phyloP scores from a whole-genome alignment of 441 rosid species.

The Populus tomentosa region DNA sequence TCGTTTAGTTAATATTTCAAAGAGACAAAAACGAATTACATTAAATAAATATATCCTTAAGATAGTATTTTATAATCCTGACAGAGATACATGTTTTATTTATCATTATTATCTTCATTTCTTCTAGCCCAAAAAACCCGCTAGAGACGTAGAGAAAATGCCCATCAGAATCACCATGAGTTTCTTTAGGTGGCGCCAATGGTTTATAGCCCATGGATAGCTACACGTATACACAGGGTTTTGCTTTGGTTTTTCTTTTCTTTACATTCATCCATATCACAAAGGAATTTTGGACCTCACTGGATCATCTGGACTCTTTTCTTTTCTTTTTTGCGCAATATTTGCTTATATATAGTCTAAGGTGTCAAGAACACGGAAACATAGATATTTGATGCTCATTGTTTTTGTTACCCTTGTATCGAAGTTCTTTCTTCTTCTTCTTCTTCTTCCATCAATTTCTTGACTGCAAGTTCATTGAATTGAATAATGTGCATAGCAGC shows the following conservation, averaged over 20 bases:
- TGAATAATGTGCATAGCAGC: conserved; percentile 60
- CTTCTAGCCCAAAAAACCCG: no score
- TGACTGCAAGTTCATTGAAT: neutral
- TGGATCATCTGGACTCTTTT: neutral
- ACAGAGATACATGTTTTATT: no score
- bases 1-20: no score
- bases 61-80: no score
- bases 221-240: neutral
- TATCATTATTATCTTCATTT: no score
- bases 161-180: neutral
- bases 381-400: neutral
- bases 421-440: neutral
- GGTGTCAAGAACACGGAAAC: neutral
- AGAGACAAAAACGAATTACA: neutral
- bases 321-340: neutral
- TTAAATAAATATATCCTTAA: no score
- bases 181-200: neutral
- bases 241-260: no score
- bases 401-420: neutral
- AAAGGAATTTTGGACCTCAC: neutral
- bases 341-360: no score
- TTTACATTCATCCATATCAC: neutral
- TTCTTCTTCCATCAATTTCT: neutral
- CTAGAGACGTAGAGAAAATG: no score
- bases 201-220: neutral